phyloP scores from a whole-genome alignment of 2,329 filamentous ascomycete species.

The Exophiala sp. region DNA sequence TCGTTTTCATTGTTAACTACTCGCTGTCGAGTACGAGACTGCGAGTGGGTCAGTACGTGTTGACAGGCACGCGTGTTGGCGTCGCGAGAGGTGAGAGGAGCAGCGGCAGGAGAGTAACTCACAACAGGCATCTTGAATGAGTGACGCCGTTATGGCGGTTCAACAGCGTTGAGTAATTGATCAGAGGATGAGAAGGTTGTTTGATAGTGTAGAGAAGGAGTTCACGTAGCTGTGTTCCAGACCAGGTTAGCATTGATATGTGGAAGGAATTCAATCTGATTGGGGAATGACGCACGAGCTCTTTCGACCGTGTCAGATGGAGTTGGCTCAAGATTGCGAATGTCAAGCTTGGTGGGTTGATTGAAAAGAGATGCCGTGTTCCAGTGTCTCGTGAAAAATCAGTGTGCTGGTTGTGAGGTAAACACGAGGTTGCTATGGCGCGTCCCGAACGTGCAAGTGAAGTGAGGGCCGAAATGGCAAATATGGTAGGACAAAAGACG shows the following conservation, averaged over 20 bases:
- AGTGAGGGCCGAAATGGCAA: neutral
- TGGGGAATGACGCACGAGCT: slow-evolving; percentile 29
- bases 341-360: slow-evolving; percentile 1
- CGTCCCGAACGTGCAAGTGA: neutral
- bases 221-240: slow-evolving; percentile 4
- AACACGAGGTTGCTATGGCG: slow-evolving; percentile 2
- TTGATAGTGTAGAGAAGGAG: slow-evolving; percentile 7
- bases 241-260: slow-evolving; percentile 14
- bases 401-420: neutral
- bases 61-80: slow-evolving; percentile 10
- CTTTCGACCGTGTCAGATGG: slow-evolving; percentile 19
- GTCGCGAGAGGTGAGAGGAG: neutral
- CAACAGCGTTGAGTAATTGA: neutral
- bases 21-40: slow-evolving; percentile 72
- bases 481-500: neutral
- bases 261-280: slow-evolving; percentile 21
- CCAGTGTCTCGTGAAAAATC: neutral
- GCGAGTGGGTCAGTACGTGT: slow-evolving; percentile 41
- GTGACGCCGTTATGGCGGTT: slow-evolving; percentile 17
- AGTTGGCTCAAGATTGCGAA: slow-evolving; percentile 3
- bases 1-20: slow-evolving; percentile 88
- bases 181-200: slow-evolving; percentile 5
- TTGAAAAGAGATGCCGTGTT: neutral
- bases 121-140: slow-evolving; percentile 28
- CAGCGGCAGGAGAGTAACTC: slow-evolving; percentile 11